A percentile compares a stretch with the other conserved stretches of the same genome.
phyloP scores from a whole-genome alignment of 2,329 filamentous ascomycete genomes.

The Tolypocladium capitatum region DNA sequence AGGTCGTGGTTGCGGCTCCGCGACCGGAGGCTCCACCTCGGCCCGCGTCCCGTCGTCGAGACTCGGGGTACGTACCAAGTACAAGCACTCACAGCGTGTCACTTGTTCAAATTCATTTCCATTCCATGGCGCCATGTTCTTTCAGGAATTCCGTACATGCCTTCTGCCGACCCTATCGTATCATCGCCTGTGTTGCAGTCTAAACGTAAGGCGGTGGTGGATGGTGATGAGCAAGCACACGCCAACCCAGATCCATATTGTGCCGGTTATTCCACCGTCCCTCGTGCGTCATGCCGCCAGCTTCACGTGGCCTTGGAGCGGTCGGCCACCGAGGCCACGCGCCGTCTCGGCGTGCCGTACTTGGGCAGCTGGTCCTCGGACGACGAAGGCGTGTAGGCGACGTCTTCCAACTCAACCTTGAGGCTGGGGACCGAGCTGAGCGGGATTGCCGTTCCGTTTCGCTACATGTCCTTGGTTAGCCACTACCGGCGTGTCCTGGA shows the following conservation, averaged over 20 bases:
- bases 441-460: constrained; percentile 19
- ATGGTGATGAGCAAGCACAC: no score
- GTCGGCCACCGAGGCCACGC: neutral
- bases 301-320: neutral
- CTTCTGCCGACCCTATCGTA: no score
- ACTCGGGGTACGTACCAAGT: neutral
- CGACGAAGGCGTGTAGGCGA: constrained; percentile 13
- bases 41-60: neutral
- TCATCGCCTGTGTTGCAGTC: no score
- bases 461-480: constrained; percentile 8
- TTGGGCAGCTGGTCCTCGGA: constrained; percentile 15
- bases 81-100: no score
- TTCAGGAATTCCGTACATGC: no score
- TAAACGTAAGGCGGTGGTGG: no score
- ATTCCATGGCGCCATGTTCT: no score
- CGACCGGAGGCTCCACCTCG: neutral
- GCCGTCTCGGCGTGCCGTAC: constrained; percentile 7
- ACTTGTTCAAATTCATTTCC: no score
- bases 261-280: no score
- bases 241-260: no score
- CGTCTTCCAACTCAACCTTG: constrained; percentile 21
- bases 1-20: no score
- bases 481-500: neutral
- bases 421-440: constrained; percentile 20
- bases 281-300: no score